Evolutionary conservation across 2,329 filamentous ascomycete species (phyloP).

Genomic region (Chaetoscypha palmicola): DNA sequence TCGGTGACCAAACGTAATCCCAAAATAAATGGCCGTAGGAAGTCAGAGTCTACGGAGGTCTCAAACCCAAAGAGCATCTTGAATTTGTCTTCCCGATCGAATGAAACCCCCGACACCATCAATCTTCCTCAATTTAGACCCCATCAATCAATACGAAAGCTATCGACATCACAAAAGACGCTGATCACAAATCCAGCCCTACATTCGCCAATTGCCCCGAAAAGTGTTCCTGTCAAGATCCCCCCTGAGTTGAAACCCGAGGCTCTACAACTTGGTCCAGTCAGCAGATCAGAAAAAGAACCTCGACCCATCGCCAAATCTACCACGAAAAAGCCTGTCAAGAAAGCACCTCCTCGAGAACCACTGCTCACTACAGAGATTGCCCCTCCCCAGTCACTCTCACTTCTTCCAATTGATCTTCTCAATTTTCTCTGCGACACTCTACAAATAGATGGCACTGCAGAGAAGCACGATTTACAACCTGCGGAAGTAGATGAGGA

Average conservation of each 20-base stretch:
- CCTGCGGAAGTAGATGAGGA: slow-evolving; percentile 23
- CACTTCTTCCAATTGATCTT: slow-evolving; percentile 45
- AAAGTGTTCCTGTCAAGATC: slow-evolving; percentile 7
- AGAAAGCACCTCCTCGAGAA: background rate
- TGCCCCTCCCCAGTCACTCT: slow-evolving; percentile 50
- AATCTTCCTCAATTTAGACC: slow-evolving; percentile 5
- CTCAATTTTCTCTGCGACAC: slow-evolving; percentile 56
- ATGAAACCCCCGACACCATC: slow-evolving; percentile 10
- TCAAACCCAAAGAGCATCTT: slow-evolving; percentile 23
- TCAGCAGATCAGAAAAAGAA: background rate
- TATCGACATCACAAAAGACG: slow-evolving; percentile 18
- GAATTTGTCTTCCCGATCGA: slow-evolving; percentile 18
- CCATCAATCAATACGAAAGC: slow-evolving; percentile 18
- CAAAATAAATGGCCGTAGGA: slow-evolving; percentile 11
- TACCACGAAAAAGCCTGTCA: slow-evolving; percentile 3
- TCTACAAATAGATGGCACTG: slow-evolving; percentile 48
- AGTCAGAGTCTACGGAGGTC: slow-evolving; percentile 19
- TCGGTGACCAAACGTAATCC: slow-evolving; percentile 6
- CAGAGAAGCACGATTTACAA: slow-evolving; percentile 42
- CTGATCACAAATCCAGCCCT: slow-evolving; percentile 20
- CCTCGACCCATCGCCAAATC: background rate
- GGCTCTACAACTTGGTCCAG: background rate
- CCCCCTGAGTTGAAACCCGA: slow-evolving; percentile 4
- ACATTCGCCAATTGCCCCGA: background rate
- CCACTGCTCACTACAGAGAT: slow-evolving; percentile 24